phyloP scores from a whole-genome alignment of 176 grass and related monocot genomes.

The Carex kokanica region DNA sequence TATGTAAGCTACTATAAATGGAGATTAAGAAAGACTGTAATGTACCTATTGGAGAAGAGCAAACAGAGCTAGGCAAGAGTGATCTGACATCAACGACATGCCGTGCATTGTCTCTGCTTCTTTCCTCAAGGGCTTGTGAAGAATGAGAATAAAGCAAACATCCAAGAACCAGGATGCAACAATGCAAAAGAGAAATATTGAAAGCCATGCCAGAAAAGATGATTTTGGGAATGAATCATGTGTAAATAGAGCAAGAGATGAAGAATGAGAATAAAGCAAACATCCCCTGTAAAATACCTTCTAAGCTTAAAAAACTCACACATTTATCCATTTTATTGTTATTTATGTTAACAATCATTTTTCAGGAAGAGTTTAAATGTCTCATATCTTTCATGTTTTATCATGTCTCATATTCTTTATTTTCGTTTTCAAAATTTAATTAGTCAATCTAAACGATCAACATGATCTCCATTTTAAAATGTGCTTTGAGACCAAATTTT shows the following conservation, averaged over 20 bases:
- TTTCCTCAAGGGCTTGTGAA: not conserved
- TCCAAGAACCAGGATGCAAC: not conserved
- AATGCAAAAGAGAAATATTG: not conserved
- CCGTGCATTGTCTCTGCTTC: not conserved
- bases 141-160: not conserved
- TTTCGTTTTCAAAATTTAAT: no score
- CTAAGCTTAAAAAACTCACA: no score
- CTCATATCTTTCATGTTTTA: no score
- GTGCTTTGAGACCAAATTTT: no score
- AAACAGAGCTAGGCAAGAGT: conserved; percentile 35
- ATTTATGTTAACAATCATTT: no score
- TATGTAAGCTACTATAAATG: not conserved
- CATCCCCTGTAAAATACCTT: no score
- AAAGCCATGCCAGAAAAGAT: conserved; percentile 38
- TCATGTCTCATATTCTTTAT: no score
- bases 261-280: no score
- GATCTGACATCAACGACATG: conserved; percentile 39
- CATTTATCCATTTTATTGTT: no score
- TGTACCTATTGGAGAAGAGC: conserved; percentile 38
- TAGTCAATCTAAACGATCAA: no score
- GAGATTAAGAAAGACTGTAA: not conserved
- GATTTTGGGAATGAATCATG: not conserved
- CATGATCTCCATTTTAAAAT: no score
- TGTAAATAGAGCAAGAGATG: not conserved
- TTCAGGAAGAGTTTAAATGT: no score